Percentiles rank a stretch among this genome's conserved stretches.
These are phyloP conservation scores for Medicago arabica DNA, from an alignment of 306 rosid species.

Conservation along the genomic window DNA sequence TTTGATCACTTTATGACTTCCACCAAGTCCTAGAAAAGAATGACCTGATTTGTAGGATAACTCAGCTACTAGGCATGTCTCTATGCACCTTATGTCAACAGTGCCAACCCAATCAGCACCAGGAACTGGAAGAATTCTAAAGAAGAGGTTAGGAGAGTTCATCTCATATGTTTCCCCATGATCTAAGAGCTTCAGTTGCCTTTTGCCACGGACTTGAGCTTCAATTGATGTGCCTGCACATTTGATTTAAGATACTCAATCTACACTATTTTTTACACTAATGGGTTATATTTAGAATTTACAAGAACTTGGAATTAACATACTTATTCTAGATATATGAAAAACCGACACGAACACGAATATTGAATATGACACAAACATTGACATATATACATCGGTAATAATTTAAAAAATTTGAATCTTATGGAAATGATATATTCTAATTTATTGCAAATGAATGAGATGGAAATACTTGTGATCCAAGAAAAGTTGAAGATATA, in stretches of 20 bases:
- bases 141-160: constrained; percentile 71
- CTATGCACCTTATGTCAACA: constrained; percentile 57
- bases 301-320: too few species aligned
- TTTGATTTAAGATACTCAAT: neutral
- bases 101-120: constrained; percentile 76
- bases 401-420: too few species aligned
- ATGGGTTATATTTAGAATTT: neutral
- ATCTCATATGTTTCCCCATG: constrained; percentile 86
- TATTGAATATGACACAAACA: too few species aligned
- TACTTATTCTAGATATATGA: too few species aligned
- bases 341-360: too few species aligned
- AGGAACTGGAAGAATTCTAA: constrained; percentile 69
- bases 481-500: constrained; percentile 32
- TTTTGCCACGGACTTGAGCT: constrained; percentile 68
- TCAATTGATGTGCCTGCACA: constrained; percentile 79
- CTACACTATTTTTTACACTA: neutral
- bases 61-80: constrained; percentile 79
- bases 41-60: constrained; percentile 51
- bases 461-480: neutral
- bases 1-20: constrained; percentile 67
- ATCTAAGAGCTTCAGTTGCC: constrained; percentile 70
- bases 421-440: neutral
- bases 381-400: too few species aligned
- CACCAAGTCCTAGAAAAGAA: constrained; percentile 69
- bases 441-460: neutral